Conservation (phyloP, 2,329 filamentous ascomycete species). For the Penicillium sp. region DNA sequence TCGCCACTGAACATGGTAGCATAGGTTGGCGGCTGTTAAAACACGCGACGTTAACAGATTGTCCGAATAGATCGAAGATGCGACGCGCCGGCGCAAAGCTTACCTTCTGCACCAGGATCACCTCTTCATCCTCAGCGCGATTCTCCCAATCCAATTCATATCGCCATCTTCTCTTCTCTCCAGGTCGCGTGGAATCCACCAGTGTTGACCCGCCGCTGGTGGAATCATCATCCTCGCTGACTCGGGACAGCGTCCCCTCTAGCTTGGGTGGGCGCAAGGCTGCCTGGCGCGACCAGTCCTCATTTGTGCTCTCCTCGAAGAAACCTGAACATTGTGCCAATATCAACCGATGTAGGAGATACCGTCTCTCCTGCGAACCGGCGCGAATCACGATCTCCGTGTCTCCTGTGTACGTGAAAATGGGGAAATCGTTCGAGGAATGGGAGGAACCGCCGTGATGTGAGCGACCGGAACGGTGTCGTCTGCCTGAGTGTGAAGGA, state of each 20-base stretch:
- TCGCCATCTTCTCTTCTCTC: slow-evolving; percentile 66
- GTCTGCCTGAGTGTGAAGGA: slow-evolving; percentile 56
- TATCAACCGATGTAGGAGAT: slow-evolving; percentile 82
- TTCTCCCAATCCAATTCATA: slow-evolving; percentile 81
- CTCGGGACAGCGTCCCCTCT: slow-evolving; percentile 34
- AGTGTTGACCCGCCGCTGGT: slow-evolving; percentile 40
- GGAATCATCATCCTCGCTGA: slow-evolving; percentile 36
- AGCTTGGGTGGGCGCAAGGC: slow-evolving; percentile 46
- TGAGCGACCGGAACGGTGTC: slow-evolving; percentile 74
- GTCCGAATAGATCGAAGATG: neutral
- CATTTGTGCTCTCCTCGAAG: slow-evolving; percentile 75
- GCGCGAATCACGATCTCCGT: slow-evolving; percentile 80
- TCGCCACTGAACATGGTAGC: slow-evolving; percentile 57
- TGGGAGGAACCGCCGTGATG: slow-evolving; percentile 69
- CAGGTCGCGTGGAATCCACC: slow-evolving; percentile 36
- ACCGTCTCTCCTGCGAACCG: slow-evolving; percentile 70
- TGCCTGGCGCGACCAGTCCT: slow-evolving; percentile 63
- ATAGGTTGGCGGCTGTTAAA: slow-evolving; percentile 33
- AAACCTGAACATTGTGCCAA: slow-evolving; percentile 88
- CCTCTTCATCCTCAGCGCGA: slow-evolving; percentile 67
- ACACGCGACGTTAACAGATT: slow-evolving; percentile 11
- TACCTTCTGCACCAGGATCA: slow-evolving; percentile 82
- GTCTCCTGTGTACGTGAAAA: slow-evolving; percentile 86
- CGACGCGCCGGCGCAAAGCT: slow-evolving; percentile 18
- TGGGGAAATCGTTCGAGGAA: slow-evolving; percentile 82